Evolutionary conservation across 2,329 filamentous ascomycete genomes (phyloP).

Genomic region (Ascochyta fabae): DNA sequence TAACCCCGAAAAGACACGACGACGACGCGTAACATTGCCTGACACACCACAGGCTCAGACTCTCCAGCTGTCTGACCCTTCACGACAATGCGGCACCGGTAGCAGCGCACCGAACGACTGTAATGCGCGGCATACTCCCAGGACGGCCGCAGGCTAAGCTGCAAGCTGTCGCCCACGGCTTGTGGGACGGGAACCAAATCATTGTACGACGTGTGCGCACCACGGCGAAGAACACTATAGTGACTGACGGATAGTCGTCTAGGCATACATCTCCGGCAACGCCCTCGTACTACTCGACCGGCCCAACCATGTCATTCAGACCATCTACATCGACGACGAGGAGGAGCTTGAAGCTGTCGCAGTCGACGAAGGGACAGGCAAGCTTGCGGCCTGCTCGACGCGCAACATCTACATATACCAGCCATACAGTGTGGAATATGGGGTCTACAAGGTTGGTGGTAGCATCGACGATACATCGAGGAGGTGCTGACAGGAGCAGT

Average conservation of each 20-base stretch:
- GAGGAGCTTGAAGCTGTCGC: conserved; percentile 75
- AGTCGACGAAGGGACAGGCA: conserved; percentile 82
- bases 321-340: conserved; percentile 82
- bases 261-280: conserved; percentile 90
- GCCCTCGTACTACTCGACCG: conserved; percentile 83
- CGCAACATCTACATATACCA: conserved; percentile 76
- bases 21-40: conserved; percentile 9
- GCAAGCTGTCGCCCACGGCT: conserved; percentile 76
- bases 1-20: background rate
- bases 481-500: conserved; percentile 51
- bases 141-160: conserved; percentile 79
- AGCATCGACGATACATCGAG: conserved; percentile 20
- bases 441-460: conserved; percentile 70
- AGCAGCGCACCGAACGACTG: conserved; percentile 19
- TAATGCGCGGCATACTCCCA: conserved; percentile 79
- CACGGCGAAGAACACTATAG: conserved; percentile 1
- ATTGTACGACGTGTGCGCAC: conserved; percentile 62
- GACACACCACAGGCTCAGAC: background rate
- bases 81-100: conserved; percentile 33
- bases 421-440: conserved; percentile 73
- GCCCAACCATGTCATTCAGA: conserved; percentile 79
- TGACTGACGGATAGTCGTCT: conserved; percentile 14
- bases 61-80: background rate
- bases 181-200: conserved; percentile 75
- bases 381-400: conserved; percentile 78